Conservation (phyloP, 139 green algal species). For the Picochlorum sp. region DNA sequence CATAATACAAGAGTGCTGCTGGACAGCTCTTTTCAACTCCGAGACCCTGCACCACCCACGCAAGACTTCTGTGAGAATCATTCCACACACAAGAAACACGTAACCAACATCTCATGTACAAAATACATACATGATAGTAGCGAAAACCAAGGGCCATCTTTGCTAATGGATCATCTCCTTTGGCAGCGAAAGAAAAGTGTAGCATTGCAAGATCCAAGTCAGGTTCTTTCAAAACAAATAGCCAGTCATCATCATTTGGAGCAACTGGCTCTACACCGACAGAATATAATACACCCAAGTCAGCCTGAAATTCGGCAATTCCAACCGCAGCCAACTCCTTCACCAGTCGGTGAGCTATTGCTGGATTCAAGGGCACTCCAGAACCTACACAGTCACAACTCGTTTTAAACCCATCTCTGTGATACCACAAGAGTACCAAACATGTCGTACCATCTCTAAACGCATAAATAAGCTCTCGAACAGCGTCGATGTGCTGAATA, state of each 20-base stretch:
- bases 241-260: slow-evolving; percentile 5
- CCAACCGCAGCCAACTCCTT: slow-evolving; percentile 47
- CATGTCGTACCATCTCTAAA: slow-evolving; percentile 28
- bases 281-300: slow-evolving; percentile 48
- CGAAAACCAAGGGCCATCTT: slow-evolving; percentile 75
- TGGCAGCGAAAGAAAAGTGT: slow-evolving; percentile 74
- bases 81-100: background rate
- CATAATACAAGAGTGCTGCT: slow-evolving; percentile 73
- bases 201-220: slow-evolving; percentile 50
- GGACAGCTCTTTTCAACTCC: slow-evolving; percentile 73
- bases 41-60: slow-evolving; percentile 54
- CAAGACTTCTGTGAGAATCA: background rate
- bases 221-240: slow-evolving; percentile 20
- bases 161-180: slow-evolving; percentile 49
- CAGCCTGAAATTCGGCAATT: slow-evolving; percentile 58
- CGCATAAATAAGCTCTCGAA: slow-evolving; percentile 31
- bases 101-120: background rate
- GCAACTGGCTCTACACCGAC: slow-evolving; percentile 46
- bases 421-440: no score
- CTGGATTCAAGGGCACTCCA: slow-evolving; percentile 38
- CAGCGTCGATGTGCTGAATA: slow-evolving; percentile 13
- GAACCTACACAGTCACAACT: slow-evolving; percentile 21
- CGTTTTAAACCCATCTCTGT: background rate
- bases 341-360: slow-evolving; percentile 56
- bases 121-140: slow-evolving; percentile 12